phyloP scores from a whole-genome alignment of 106 monocot species.

The Acorus calamus region DNA sequence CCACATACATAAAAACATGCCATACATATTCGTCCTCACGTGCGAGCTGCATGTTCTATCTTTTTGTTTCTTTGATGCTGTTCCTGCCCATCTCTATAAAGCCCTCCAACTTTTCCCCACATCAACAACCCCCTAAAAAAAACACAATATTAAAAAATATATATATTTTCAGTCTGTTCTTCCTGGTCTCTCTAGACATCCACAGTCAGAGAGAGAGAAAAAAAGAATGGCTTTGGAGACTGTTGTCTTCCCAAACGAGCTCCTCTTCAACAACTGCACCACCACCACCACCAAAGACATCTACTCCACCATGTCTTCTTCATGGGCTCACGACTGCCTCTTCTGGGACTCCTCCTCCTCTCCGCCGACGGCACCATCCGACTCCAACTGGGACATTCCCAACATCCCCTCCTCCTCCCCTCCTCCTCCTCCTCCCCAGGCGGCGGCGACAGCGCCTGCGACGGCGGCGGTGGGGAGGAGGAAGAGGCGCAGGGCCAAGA shows the following conservation, averaged over 20 bases:
- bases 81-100: no score
- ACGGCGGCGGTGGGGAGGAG: slow-evolving; percentile 13
- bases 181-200: no score
- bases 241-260: slow-evolving; percentile 46
- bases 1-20: no score
- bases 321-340: slow-evolving; percentile 6
- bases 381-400: neutral
- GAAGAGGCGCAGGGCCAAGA: slow-evolving; percentile 31
- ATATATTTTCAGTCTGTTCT: no score
- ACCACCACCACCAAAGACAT: slow-evolving; percentile 5
- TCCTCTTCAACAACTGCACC: slow-evolving; percentile 6
- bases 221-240: slow-evolving; percentile 47
- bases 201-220: neutral
- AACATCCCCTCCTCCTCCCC: no score
- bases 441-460: neutral
- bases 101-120: no score
- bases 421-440: no score
- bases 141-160: no score
- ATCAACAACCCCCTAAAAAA: no score
- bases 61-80: no score
- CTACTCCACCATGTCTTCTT: slow-evolving; percentile 4
- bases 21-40: no score
- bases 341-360: slow-evolving; percentile 21
- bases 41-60: no score
- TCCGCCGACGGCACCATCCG: slow-evolving; percentile 3